Evolutionary conservation across 169 alveolate genomes (phyloP).

Genomic region (Plasmodium inui): DNA sequence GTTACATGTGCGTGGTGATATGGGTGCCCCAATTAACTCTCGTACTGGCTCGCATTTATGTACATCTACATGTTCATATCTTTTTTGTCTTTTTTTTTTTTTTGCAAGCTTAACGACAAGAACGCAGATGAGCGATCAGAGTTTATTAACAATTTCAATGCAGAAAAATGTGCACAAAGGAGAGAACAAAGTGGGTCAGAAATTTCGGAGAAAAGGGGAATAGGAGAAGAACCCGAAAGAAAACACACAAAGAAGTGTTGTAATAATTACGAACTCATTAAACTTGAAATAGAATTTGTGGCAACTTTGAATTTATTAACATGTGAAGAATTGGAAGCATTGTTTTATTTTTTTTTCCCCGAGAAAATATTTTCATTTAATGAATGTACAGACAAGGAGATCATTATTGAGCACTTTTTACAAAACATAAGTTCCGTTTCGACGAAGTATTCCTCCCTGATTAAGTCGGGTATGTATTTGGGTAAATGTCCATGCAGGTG

Average conservation of each 20-base stretch:
- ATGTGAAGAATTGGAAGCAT: slow-evolving; percentile 31
- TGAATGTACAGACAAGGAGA: slow-evolving; percentile 45
- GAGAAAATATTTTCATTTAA: slow-evolving; percentile 38
- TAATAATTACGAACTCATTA: slow-evolving; percentile 37
- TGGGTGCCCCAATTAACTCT: background rate
- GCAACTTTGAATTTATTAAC: slow-evolving; percentile 62
- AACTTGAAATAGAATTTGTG: slow-evolving; percentile 71
- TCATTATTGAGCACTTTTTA: slow-evolving; percentile 54
- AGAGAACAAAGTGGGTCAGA: background rate
- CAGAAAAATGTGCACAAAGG: slow-evolving; percentile 12
- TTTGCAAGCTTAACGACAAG: slow-evolving; percentile 36
- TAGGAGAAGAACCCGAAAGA: slow-evolving; percentile 25
- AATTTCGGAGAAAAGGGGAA: background rate
- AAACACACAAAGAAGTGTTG: slow-evolving; percentile 1
- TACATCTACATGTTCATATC: background rate
- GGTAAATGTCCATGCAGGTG: background rate
- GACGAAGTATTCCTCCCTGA: slow-evolving; percentile 25
- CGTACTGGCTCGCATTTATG: background rate
- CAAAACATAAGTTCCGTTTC: slow-evolving; percentile 44
- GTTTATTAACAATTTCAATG: slow-evolving; percentile 57
- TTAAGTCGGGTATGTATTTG: slow-evolving; percentile 31
- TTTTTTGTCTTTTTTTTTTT: slow-evolving; percentile 1
- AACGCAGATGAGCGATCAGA: slow-evolving; percentile 33
- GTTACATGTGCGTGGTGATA: background rate
- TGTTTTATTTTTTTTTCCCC: slow-evolving; percentile 36